Conservation (phyloP, 768 basidiomycete genomes). For the Termitomyces sp. region DNA sequence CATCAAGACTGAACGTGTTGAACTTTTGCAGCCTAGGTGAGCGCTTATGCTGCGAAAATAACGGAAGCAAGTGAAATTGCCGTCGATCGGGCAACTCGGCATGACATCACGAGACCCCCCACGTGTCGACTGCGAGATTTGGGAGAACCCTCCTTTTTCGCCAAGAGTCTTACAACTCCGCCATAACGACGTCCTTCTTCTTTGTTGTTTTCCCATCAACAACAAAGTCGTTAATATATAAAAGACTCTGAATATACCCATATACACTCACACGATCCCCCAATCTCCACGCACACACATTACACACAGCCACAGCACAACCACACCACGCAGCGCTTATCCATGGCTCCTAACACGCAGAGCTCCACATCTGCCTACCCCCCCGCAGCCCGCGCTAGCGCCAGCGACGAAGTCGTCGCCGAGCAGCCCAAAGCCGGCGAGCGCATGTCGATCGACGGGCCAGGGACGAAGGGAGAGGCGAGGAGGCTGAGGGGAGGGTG, state of each 20-base stretch:
- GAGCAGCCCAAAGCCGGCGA: not conserved
- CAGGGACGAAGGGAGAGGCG: not conserved
- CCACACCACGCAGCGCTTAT: not conserved
- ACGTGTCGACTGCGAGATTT: too few relatives aligned
- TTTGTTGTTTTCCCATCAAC: not conserved
- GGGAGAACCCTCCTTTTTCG: too few relatives aligned
- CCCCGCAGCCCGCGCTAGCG: not conserved
- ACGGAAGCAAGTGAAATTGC: not conserved
- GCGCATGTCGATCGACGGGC: not conserved
- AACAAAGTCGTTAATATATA: not conserved
- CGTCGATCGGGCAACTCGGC: not conserved
- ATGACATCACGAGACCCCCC: not conserved
- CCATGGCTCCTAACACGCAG: not conserved
- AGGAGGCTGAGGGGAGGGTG: conserved; percentile 13
- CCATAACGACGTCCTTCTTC: not conserved
- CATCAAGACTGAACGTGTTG: not conserved
- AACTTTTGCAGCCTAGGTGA: too few relatives aligned
- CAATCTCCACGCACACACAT: not conserved
- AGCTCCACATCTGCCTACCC: not conserved
- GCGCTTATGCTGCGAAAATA: not conserved
- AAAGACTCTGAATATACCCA: not conserved
- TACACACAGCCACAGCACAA: not conserved
- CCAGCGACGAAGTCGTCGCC: not conserved
- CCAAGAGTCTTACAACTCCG: too few relatives aligned
- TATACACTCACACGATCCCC: not conserved